Conservation (phyloP, 495 filamentous ascomycete species). For the Cladorrhinum samala region DNA sequence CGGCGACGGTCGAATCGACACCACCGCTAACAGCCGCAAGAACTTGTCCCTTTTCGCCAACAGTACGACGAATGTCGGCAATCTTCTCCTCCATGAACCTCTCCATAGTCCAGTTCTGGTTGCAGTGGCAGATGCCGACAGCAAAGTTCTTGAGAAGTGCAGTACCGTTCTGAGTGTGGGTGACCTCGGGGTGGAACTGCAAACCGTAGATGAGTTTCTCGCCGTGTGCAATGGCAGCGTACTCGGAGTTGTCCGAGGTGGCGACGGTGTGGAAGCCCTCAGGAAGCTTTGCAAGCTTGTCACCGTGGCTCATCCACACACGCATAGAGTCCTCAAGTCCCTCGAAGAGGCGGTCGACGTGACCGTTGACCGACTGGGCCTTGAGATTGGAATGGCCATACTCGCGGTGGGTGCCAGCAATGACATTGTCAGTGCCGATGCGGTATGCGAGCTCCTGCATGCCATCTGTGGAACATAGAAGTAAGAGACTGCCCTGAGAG, state of each 20-base stretch:
- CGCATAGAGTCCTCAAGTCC: conserved; percentile 58
- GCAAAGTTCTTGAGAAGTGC: conserved; percentile 73
- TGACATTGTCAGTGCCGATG: conserved; percentile 59
- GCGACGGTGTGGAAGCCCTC: conserved; percentile 66
- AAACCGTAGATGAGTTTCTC: conserved; percentile 61
- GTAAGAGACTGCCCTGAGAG: conserved; percentile 4
- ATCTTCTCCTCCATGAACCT: conserved; percentile 77
- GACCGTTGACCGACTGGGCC: conserved; percentile 30
- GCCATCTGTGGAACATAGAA: conserved; percentile 11
- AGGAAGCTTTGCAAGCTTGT: conserved; percentile 72
- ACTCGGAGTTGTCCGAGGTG: conserved; percentile 63
- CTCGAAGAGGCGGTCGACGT: conserved; percentile 67
- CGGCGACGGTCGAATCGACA: conserved; percentile 87
- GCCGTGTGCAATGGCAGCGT: conserved; percentile 74
- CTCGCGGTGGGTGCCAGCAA: conserved; percentile 57
- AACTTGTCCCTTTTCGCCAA: conserved; percentile 75
- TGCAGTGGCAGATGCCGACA: conserved; percentile 67
- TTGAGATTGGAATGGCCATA: conserved; percentile 26
- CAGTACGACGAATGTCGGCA: conserved; percentile 63
- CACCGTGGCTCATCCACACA: conserved; percentile 82
- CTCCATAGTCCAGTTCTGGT: conserved; percentile 75
- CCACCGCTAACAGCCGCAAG: conserved; percentile 84
- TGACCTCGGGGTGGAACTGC: conserved; percentile 86
- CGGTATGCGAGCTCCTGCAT: conserved; percentile 73
- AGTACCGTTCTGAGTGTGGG: conserved; percentile 59